Evolutionary conservation across 257 asterid genomes (phyloP).

Genomic region (Primulina eburnea): DNA sequence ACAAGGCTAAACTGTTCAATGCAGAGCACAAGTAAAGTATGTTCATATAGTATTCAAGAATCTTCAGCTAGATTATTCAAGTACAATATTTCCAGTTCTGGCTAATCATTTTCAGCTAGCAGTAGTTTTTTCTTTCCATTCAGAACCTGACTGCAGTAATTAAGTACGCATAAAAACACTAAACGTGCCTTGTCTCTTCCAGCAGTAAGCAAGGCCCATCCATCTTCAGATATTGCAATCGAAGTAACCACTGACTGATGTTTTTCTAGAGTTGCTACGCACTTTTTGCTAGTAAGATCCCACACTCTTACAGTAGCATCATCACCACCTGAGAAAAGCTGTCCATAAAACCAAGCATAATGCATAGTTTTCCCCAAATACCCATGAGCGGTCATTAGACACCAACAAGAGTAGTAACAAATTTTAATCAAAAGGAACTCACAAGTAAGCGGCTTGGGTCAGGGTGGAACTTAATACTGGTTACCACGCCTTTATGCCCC

Average conservation of each 20-base stretch:
- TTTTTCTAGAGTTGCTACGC: slow-evolving; percentile 66
- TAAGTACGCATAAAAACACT: neutral
- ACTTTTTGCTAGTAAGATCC: slow-evolving; percentile 77
- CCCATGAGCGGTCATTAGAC: neutral
- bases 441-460: slow-evolving; percentile 73
- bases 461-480: slow-evolving; percentile 76
- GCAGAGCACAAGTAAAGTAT: neutral
- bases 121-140: neutral
- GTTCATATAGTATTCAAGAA: neutral
- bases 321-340: slow-evolving; percentile 90
- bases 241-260: slow-evolving; percentile 94
- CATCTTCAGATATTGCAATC: slow-evolving; percentile 81
- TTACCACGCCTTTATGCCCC: slow-evolving; percentile 95
- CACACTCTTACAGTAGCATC: slow-evolving; percentile 73
- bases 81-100: slow-evolving; percentile 2
- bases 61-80: neutral
- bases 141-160: neutral
- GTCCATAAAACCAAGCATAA: slow-evolving; percentile 22
- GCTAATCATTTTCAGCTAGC: slow-evolving; percentile 1
- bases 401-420: slow-evolving; percentile 1
- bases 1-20: neutral
- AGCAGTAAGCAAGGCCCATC: slow-evolving; percentile 80
- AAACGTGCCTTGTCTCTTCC: slow-evolving; percentile 87
- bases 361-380: slow-evolving; percentile 10
- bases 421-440: slow-evolving; percentile 34